Conservation (phyloP, 1,139 yeast species). For the Sugiyamaella pinicola region DNA sequence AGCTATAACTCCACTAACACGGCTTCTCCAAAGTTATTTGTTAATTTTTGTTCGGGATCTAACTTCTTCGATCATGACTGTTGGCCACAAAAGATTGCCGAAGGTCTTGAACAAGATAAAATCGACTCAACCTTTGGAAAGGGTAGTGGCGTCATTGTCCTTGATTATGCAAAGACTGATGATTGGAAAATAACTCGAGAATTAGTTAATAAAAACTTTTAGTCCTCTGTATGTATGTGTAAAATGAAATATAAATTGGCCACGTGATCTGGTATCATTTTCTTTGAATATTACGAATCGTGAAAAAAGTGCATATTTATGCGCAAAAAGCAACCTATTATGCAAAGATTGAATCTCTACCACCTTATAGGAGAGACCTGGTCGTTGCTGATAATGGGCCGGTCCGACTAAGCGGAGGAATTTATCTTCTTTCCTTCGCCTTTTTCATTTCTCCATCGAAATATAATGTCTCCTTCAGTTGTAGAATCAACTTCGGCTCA, state of each 20-base stretch:
- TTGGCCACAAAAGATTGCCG: conserved; percentile 73
- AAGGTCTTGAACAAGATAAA: conserved; percentile 47
- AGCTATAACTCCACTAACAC: conserved; percentile 52
- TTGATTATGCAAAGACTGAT: conserved; percentile 67
- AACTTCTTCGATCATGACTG: conserved; percentile 70
- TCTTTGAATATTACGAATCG: conserved; percentile 7
- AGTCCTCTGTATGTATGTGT: no score
- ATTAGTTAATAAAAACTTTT: conserved; percentile 59
- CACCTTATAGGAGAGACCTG: neutral
- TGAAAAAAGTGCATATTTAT: neutral
- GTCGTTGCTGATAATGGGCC: conserved; percentile 1
- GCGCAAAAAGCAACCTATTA: conserved; percentile 5
- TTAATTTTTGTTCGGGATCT: conserved; percentile 76
- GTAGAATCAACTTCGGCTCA: neutral
- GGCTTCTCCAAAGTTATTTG: conserved; percentile 51
- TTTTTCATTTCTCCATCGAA: neutral
- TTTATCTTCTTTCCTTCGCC: neutral
- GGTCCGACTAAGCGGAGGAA: conserved; percentile 5
- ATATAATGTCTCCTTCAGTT: conserved; percentile 15
- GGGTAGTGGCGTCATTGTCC: conserved; percentile 60
- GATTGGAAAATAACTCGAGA: conserved; percentile 60
- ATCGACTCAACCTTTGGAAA: conserved; percentile 54
- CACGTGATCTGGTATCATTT: conserved; percentile 18
- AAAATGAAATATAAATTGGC: no score
- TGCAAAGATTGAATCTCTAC: neutral